Conservation (phyloP, 352 stramenopile genomes). For the Phytophthora lateralis region DNA sequence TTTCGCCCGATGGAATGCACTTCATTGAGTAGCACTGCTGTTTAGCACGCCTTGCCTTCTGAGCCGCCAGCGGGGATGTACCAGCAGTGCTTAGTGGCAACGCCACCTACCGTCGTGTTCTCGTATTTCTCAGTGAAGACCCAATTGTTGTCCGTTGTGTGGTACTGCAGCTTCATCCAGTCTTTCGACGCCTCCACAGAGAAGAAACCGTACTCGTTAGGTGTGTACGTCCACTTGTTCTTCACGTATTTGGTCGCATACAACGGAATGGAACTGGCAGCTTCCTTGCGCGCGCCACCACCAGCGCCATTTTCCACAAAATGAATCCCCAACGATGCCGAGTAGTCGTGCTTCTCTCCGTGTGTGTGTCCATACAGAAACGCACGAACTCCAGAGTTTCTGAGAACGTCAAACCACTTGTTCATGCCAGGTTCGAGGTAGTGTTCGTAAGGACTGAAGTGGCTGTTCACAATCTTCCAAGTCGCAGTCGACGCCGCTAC, state of each 20-base stretch:
- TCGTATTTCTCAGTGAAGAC: slow-evolving; percentile 3
- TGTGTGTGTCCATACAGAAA: slow-evolving; percentile 34
- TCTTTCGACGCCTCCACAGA: slow-evolving; percentile 3
- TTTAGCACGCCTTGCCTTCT: slow-evolving; percentile 8
- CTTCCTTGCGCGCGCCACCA: slow-evolving; percentile 2
- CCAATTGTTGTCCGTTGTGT: slow-evolving; percentile 13
- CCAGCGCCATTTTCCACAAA: slow-evolving; percentile 14
- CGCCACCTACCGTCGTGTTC: slow-evolving; percentile 13
- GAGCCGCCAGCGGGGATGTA: slow-evolving; percentile 19
- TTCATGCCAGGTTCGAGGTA: slow-evolving; percentile 17
- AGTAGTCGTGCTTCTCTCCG: slow-evolving; percentile 59
- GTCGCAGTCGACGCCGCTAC: slow-evolving; percentile 21
- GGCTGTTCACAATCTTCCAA: slow-evolving; percentile 33
- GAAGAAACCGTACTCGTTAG: slow-evolving; percentile 8
- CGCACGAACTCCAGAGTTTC: slow-evolving; percentile 6
- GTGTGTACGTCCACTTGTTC: slow-evolving; percentile 4
- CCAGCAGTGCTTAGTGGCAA: slow-evolving; percentile 25
- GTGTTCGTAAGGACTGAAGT: slow-evolving; percentile 25
- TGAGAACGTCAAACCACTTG: slow-evolving; percentile 24
- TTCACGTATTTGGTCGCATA: slow-evolving; percentile 6
- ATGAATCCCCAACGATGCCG: neutral
- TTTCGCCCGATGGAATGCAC: too few species aligned
- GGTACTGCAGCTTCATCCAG: slow-evolving; percentile 15
- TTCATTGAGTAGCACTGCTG: too few species aligned
- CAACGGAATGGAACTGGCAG: neutral